Conservation (phyloP, 2,329 filamentous ascomycete species). For the Phyllosticta citribraziliensis region DNA sequence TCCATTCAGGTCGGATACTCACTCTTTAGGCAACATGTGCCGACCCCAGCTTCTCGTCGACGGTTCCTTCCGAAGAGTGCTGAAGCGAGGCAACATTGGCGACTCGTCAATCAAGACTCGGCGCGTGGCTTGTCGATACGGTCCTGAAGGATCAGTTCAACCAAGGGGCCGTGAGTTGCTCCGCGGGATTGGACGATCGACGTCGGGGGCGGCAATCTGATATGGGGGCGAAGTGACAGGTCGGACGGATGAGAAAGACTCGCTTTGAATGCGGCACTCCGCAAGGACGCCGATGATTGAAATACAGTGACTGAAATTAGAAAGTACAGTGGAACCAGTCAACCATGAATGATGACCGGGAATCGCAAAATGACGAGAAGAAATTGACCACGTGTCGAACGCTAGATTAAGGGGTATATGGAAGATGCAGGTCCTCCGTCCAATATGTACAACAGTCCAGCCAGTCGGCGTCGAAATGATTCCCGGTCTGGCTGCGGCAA, state of each 20-base stretch:
- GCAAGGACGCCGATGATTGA: background rate
- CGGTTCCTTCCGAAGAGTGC: background rate
- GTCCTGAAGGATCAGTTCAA: background rate
- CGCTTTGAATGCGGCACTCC: background rate
- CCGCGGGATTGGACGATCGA: background rate
- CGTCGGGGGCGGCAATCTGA: background rate
- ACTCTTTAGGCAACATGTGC: too few species aligned
- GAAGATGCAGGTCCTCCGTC: background rate
- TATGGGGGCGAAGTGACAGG: background rate
- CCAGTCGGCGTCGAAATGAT: too few species aligned
- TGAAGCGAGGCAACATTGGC: background rate
- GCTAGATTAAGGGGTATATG: background rate
- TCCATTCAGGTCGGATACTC: too few species aligned
- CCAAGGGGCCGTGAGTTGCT: background rate
- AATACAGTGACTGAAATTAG: background rate
- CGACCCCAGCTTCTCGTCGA: too few species aligned
- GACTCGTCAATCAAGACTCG: background rate
- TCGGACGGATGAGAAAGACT: background rate
- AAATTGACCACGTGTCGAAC: too few species aligned
- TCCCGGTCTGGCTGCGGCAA: too few species aligned
- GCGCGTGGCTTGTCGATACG: background rate
- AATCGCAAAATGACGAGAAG: too few species aligned
- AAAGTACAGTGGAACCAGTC: background rate
- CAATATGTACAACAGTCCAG: background rate
- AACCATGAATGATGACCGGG: background rate